Evolutionary conservation across 2,329 filamentous ascomycete genomes (phyloP).

Genomic region (Polychaeton citri): DNA sequence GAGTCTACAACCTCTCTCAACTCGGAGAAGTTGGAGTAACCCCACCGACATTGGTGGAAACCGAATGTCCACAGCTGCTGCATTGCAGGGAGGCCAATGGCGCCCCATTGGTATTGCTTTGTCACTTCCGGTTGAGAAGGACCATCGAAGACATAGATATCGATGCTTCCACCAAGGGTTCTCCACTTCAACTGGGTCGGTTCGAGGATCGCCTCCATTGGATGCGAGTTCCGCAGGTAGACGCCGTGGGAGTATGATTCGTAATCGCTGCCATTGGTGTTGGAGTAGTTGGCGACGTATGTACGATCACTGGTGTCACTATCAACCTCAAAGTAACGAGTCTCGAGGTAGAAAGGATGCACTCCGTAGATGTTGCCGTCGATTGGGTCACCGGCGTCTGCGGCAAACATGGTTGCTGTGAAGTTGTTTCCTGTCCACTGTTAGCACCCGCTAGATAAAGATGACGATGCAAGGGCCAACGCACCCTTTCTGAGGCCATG

Average conservation of each 20-base stretch:
- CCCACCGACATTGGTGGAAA: conserved; percentile 39
- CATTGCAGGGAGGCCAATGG: conserved; percentile 36
- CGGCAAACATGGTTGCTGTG: conserved; percentile 55
- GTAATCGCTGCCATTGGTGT: neutral
- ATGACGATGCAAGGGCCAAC: neutral
- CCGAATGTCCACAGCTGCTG: conserved; percentile 41
- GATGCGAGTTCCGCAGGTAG: conserved; percentile 59
- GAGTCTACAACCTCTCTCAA: conserved; percentile 56
- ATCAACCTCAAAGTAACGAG: conserved; percentile 54
- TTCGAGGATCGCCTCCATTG: conserved; percentile 64
- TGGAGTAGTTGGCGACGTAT: neutral
- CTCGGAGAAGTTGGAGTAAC: conserved; percentile 45
- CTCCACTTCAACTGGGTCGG: conserved; percentile 67
- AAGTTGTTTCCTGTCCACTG: conserved; percentile 50
- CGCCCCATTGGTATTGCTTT: conserved; percentile 33
- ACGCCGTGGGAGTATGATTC: conserved; percentile 46
- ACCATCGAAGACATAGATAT: conserved; percentile 43
- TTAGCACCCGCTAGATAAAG: neutral
- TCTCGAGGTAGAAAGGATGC: conserved; percentile 71
- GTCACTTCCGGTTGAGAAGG: conserved; percentile 33
- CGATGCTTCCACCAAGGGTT: conserved; percentile 60
- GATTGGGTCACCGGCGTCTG: conserved; percentile 53
- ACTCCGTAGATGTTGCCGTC: conserved; percentile 59
- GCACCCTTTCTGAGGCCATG: conserved; percentile 42
- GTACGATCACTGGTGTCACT: conserved; percentile 18